phyloP scores from a whole-genome alignment of 1,139 yeast species.

The Chernovozyma sophiae-reginae region DNA sequence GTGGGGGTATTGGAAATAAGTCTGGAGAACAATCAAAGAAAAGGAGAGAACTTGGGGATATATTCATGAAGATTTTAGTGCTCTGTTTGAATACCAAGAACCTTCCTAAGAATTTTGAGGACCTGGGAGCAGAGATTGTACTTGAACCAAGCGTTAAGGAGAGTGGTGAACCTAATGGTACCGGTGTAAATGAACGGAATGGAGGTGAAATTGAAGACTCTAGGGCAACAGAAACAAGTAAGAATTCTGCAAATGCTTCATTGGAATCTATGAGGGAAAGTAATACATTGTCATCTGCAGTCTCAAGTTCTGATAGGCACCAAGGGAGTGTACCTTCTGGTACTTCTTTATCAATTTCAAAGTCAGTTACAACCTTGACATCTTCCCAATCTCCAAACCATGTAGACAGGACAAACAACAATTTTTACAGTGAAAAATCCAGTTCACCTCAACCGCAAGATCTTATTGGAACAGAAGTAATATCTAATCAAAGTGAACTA shows the following conservation, averaged over 20 bases:
- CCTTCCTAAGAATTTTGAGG: not conserved
- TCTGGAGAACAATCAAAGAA: constrained; percentile 58
- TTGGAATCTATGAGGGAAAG: too few relatives aligned
- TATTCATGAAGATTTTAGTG: constrained; percentile 53
- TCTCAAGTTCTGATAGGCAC: not conserved
- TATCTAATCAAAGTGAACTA: constrained; percentile 31
- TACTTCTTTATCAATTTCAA: not conserved
- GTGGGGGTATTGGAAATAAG: constrained; percentile 26
- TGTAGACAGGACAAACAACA: not conserved
- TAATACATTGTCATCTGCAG: not conserved
- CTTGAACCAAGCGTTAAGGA: too few relatives aligned
- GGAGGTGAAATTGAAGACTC: not conserved
- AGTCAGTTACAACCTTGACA: not conserved
- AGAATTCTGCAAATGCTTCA: constrained; percentile 1
- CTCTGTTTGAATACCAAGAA: constrained; percentile 18
- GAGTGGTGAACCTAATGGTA: too few relatives aligned
- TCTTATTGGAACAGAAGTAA: not conserved
- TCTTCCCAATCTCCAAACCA: not conserved
- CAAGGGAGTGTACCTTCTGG: not conserved
- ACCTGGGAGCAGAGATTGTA: constrained; percentile 2
- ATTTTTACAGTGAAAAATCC: not conserved
- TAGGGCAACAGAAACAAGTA: not conserved
- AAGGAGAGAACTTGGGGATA: constrained; percentile 64
- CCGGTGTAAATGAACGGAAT: constrained; percentile 1
- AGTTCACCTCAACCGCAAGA: not conserved